Evolutionary conservation across 305 asterid species (phyloP).

Genomic region (Caryopteris hybrid): DNA sequence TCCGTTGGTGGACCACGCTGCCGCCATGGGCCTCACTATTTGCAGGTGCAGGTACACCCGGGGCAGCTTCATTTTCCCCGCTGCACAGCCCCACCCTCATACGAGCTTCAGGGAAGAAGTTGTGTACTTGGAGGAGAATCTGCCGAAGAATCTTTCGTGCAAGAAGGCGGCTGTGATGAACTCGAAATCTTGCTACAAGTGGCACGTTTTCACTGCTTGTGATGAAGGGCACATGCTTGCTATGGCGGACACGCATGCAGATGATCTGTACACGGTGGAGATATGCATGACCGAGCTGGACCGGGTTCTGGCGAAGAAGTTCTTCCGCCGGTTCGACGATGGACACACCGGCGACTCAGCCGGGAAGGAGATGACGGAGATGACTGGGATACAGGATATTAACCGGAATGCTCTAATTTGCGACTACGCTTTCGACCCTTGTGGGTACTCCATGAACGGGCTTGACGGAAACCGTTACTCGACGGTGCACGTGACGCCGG

Average conservation of each 20-base stretch:
- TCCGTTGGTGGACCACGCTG: conserved; percentile 52
- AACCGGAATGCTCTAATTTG: conserved; percentile 62
- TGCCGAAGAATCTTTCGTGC: conserved; percentile 51
- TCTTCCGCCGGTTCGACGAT: conserved; percentile 53
- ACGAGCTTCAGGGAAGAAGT: conserved; percentile 71
- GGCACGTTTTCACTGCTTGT: conserved; percentile 87
- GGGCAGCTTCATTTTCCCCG: conserved; percentile 90
- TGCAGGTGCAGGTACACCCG: conserved; percentile 85
- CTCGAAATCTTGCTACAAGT: conserved; percentile 55
- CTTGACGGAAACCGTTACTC: conserved; percentile 72
- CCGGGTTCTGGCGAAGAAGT: conserved; percentile 52
- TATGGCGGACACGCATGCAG: conserved; percentile 20
- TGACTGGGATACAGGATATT: conserved; percentile 52
- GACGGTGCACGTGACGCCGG: conserved; percentile 94
- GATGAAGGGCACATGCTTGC: conserved; percentile 26
- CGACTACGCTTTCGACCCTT: conserved; percentile 88
- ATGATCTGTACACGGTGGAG: conserved; percentile 44
- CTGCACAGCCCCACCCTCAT: conserved; percentile 81
- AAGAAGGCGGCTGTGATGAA: conserved; percentile 60
- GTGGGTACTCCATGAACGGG: conserved; percentile 97
- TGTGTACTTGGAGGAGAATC: conserved; percentile 39
- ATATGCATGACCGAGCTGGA: conserved; percentile 92
- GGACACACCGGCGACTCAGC: conserved; percentile 57
- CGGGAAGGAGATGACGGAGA: conserved; percentile 76
- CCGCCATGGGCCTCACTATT: conserved; percentile 47